Conservation (phyloP, 192 early-diverging fungal genomes). For the Chytriomyces hyalinus region DNA sequence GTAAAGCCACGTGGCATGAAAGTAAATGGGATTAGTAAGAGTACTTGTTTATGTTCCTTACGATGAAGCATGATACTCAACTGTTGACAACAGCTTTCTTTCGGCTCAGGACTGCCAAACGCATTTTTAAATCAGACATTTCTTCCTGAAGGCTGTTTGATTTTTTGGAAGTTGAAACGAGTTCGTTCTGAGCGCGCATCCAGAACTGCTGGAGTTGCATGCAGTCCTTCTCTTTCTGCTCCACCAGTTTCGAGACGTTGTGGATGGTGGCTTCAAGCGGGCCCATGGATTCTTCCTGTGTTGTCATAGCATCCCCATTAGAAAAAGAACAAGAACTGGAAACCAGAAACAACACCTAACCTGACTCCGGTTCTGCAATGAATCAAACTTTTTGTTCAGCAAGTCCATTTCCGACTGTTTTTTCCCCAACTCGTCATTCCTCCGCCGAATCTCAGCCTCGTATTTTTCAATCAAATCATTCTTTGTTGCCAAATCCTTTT, state of each 20-base stretch:
- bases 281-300: slow-evolving; percentile 59
- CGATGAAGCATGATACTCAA: slow-evolving; percentile 23
- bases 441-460: slow-evolving; percentile 61
- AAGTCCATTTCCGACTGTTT: slow-evolving; percentile 65
- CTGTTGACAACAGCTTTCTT: slow-evolving; percentile 69
- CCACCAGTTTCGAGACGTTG: slow-evolving; percentile 60
- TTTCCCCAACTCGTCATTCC: slow-evolving; percentile 65
- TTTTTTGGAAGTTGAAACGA: slow-evolving; percentile 57
- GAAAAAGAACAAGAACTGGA: neutral
- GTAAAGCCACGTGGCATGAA: neutral
- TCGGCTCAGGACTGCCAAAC: slow-evolving; percentile 56
- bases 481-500: slow-evolving; percentile 52
- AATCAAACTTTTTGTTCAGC: slow-evolving; percentile 68
- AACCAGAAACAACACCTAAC: slow-evolving; percentile 33
- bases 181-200: slow-evolving; percentile 65
- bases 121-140: slow-evolving; percentile 60
- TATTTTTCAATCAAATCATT: slow-evolving; percentile 67
- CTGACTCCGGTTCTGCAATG: slow-evolving; percentile 52
- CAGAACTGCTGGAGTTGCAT: slow-evolving; percentile 62
- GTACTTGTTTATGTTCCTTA: too few relatives aligned
- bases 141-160: slow-evolving; percentile 53
- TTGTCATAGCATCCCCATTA: slow-evolving; percentile 1
- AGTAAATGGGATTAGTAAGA: neutral
- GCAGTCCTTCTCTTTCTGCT: slow-evolving; percentile 60
- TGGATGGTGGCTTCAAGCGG: slow-evolving; percentile 69